Base-by-base conservation (phyloP, 192 early-diverging fungal genomes). In the Gaertneriomyces semiglobifer region DNA sequence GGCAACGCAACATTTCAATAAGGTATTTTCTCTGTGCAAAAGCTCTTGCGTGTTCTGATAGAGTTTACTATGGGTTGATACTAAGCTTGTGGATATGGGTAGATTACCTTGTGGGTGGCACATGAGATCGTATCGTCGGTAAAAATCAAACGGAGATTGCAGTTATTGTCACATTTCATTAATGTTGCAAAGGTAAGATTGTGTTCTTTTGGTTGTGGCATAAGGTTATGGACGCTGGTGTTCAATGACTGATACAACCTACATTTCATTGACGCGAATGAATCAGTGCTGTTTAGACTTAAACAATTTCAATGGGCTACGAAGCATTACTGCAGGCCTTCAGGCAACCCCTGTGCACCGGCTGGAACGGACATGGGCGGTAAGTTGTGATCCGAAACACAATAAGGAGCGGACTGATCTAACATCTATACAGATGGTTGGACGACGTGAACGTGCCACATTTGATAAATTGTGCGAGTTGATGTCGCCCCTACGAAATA, bases 341-440 rank as follows among this genome's bases (percentile, higher is more conserved):
- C 78, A 80, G 55, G 66, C 72, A 11, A 73, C 75, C 16, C 75
- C 78, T 2, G 76, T 80, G 0, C 66, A 70, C 56, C 54, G 78
- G 20, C 61, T 80, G 45, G 60, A 65, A 20, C 56, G 68, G 39
- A 80, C 78, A 4, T 80, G 78, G 78, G 78, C 61, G 61, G 74
- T 76, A 75, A 18, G 70, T 45, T 20, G 1, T 10, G 19, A 12
- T 33, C 44, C 14, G 2, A 11, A 1, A 33, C 25, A 33, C 25
- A 33, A 33, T 2, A 33, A 33, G 1, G 25, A 2, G 25, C 25
- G 25, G 2, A 33, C 2, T 0, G 25, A 33, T 33, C 25, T 33
- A 33, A 33, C 25, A 33, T 33, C 0, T 16, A 53, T 19, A 2
- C 46, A 72, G 63, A 74, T 78, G 73, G 53, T 79, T 5, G 70